These are phyloP conservation scores for Curvularia hawaiiensis DNA, from an alignment of 2,329 filamentous ascomycete species.

Conservation along the genomic window DNA sequence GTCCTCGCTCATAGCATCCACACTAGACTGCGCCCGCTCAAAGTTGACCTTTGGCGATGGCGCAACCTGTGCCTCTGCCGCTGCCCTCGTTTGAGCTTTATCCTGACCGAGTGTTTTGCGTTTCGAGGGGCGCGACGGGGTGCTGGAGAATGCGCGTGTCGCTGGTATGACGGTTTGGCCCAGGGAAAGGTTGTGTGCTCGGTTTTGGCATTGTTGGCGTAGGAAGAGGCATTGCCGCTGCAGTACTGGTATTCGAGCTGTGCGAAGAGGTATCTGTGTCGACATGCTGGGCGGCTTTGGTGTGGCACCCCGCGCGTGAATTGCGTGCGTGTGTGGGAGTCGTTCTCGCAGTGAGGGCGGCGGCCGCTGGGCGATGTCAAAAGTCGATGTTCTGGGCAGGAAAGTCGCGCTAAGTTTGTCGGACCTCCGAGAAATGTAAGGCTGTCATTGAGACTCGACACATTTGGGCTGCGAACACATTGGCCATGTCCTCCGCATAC, in stretches of 20 bases:
- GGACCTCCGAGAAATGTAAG: constrained; percentile 9
- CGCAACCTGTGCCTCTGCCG: constrained; percentile 4
- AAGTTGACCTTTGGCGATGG: constrained; percentile 20
- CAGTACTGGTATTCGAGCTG: constrained; percentile 27
- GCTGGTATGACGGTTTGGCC: constrained; percentile 10
- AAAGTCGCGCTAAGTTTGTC: constrained; percentile 14
- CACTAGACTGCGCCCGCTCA: constrained; percentile 9
- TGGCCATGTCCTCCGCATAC: not conserved
- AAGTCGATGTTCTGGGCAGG: constrained; percentile 19
- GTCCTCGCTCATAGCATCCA: constrained; percentile 23
- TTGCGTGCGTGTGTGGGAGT: constrained; percentile 5
- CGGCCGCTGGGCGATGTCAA: constrained; percentile 8
- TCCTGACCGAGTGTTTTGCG: constrained; percentile 14
- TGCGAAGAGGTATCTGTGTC: constrained; percentile 32
- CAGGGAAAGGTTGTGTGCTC: constrained; percentile 7
- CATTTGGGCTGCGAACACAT: not conserved
- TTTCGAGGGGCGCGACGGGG: constrained; percentile 20
- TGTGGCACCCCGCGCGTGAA: constrained; percentile 6
- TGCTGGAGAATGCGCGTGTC: constrained; percentile 33
- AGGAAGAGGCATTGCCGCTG: constrained; percentile 38
- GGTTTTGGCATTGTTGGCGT: constrained; percentile 13
- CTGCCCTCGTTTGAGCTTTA: constrained; percentile 15
- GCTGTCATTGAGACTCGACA: not conserved
- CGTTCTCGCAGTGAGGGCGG: constrained; percentile 8
- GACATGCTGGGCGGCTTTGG: constrained; percentile 10